These are phyloP conservation scores for Paraconiothyrium sp. DNA, from an alignment of 2,329 filamentous ascomycete species.

Conservation along the genomic window DNA sequence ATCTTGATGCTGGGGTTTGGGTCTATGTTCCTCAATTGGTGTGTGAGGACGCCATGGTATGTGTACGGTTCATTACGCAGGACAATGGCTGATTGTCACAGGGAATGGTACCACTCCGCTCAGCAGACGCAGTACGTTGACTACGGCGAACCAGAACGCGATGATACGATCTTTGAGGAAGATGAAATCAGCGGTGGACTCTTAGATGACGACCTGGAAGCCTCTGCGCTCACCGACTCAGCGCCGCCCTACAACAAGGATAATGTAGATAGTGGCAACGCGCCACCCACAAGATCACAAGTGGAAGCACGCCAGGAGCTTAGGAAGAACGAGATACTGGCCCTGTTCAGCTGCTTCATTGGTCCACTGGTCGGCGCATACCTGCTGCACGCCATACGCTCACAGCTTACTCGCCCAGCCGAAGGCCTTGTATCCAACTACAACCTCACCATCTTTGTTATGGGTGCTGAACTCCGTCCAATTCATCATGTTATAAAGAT, in stretches of 20 bases:
- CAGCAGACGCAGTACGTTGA: constrained; percentile 49
- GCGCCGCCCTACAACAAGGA: not conserved
- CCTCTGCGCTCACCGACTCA: constrained; percentile 22
- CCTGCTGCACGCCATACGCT: constrained; percentile 81
- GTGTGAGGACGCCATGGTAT: constrained; percentile 87
- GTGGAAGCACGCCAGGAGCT: constrained; percentile 69
- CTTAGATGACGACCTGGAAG: constrained; percentile 25
- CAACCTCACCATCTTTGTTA: constrained; percentile 88
- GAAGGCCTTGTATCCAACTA: constrained; percentile 91
- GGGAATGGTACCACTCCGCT: constrained; percentile 64
- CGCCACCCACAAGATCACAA: constrained; percentile 29
- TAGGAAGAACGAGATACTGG: constrained; percentile 76
- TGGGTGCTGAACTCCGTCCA: constrained; percentile 86
- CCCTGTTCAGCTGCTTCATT: constrained; percentile 80
- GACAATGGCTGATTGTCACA: constrained; percentile 30
- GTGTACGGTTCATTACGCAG: constrained; percentile 30
- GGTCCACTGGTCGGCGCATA: constrained; percentile 83
- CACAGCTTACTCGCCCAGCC: constrained; percentile 81
- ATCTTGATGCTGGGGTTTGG: constrained; percentile 81
- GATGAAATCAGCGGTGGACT: constrained; percentile 35
- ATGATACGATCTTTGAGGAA: constrained; percentile 42
- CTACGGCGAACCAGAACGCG: constrained; percentile 24
- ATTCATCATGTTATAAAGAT: constrained; percentile 83
- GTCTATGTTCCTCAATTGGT: constrained; percentile 91
- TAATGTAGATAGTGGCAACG: not conserved